Evolutionary conservation across 73 alveolate species (phyloP).

Genomic region (Uronychia binucleata): DNA sequence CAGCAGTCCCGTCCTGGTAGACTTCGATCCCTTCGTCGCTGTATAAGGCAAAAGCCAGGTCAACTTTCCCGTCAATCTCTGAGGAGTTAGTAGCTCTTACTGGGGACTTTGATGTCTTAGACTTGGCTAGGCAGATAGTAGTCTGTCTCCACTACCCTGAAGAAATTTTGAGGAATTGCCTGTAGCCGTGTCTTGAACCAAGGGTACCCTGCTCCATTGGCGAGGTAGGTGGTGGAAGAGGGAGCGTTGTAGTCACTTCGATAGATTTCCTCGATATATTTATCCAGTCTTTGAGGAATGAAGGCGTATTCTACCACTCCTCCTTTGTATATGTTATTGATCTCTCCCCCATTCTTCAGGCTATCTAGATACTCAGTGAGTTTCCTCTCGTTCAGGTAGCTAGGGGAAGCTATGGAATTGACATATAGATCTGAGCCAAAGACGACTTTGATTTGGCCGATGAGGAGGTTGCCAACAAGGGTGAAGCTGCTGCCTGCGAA

Average conservation of each 20-base stretch:
- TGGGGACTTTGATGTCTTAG: neutral
- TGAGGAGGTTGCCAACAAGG: constrained; percentile 71
- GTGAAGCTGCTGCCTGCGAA: constrained; percentile 92
- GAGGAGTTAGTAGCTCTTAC: neutral
- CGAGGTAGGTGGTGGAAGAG: neutral
- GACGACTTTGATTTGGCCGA: constrained; percentile 52
- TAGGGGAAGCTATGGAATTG: constrained; percentile 56
- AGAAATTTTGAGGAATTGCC: constrained; percentile 35
- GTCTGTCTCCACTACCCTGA: constrained; percentile 25
- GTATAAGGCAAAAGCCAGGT: constrained; percentile 33
- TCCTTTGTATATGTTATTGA: constrained; percentile 6
- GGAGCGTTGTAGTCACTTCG: no score
- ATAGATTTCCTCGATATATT: neutral
- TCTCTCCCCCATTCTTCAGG: constrained; percentile 1
- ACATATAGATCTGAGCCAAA: constrained; percentile 81
- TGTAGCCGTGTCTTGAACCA: constrained; percentile 14
- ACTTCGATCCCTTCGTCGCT: constrained; percentile 43
- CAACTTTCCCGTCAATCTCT: constrained; percentile 30
- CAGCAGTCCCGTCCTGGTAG: constrained; percentile 41
- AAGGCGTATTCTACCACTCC: constrained; percentile 43
- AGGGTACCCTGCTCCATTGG: constrained; percentile 16
- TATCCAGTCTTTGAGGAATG: constrained; percentile 11
- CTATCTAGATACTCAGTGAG: constrained; percentile 43
- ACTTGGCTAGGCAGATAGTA: constrained; percentile 36
- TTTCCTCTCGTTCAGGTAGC: constrained; percentile 68